Base-by-base conservation (phyloP, 1,139 yeast genomes). In the Sugiyamaella novakii region DNA sequence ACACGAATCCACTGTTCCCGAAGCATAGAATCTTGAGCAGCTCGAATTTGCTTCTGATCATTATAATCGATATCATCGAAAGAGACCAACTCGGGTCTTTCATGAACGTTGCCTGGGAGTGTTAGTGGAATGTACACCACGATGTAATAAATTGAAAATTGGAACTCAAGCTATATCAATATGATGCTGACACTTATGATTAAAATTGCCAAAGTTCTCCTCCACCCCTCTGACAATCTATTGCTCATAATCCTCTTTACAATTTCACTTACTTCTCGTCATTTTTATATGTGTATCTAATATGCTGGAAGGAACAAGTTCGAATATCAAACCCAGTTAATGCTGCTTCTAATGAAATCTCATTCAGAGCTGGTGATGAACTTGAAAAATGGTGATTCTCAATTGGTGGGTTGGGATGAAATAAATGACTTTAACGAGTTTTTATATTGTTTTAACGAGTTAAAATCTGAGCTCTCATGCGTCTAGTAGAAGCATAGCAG, bases 1-100 rank as follows among this genome's bases (percentile, higher is more conserved):
- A 81, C 76, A 64, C 87, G 80, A 59, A 87, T 79, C 79, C 84
- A 85, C 66, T 87, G 94, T 68, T 87, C 95, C 67, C 89, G 81
- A 52, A 85, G 63, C 79, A 85, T 75, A 38, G 92, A 79, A 57
- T 79, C 80, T 73, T 89, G 87, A 25, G 95, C 95, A 46, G 78
- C 74, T 50, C 80, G 79, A 44, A 87, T 79, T 57, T 81, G 82
- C 30, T 74, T 70, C 54, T 78, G 76, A 68, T 86, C 81, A 60
- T 77, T 77, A 69, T 87, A 87, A 71, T 84, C 87, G 55, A 87
- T 84, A 59, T 83, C 88, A 70, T 87, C 95, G 63, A 87, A 87
- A 34, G 95, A 86, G 55, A 85, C 92, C 62, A 80, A 76, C 60
- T 84, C 87, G 47, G 87, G 83, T 71, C 87, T 79, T 61, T 71